Conservation (phyloP, 768 basidiomycete species). For the Ramaria rubella region DNA sequence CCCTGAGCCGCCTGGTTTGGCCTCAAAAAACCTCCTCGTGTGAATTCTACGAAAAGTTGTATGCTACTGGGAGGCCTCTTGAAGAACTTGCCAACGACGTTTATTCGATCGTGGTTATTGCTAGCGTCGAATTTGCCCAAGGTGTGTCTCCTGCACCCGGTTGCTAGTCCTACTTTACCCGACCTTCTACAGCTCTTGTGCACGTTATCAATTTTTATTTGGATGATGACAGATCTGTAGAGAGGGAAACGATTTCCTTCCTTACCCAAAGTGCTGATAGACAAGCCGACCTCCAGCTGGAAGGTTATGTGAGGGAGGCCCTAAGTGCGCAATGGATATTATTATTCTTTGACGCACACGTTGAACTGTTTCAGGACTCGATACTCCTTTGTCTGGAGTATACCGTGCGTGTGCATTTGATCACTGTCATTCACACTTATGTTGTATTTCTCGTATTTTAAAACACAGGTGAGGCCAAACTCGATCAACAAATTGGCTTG, state of each 20-base stretch:
- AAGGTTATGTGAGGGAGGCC: slow-evolving; percentile 40
- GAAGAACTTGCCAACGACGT: slow-evolving; percentile 41
- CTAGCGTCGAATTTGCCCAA: slow-evolving; percentile 62
- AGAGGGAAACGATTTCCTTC: slow-evolving; percentile 16
- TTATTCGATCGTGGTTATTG: slow-evolving; percentile 50
- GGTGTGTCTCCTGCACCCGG: slow-evolving; percentile 32
- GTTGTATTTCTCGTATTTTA: slow-evolving; percentile 30
- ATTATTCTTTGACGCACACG: neutral
- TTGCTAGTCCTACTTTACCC: slow-evolving; percentile 21
- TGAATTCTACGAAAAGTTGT: slow-evolving; percentile 11
- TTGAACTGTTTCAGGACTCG: neutral
- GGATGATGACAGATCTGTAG: slow-evolving; percentile 19
- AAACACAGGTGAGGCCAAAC: slow-evolving; percentile 30
- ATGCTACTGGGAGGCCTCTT: slow-evolving; percentile 18
- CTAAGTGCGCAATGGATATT: slow-evolving; percentile 31
- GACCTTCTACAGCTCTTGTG: slow-evolving; percentile 50
- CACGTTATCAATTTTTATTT: slow-evolving; percentile 59
- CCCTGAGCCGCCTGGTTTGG: slow-evolving; percentile 2
- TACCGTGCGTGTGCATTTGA: neutral
- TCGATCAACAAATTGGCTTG: slow-evolving; percentile 22
- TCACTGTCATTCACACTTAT: slow-evolving; percentile 5
- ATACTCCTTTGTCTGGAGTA: neutral
- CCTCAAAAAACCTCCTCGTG: slow-evolving; percentile 12
- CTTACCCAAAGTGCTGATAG: slow-evolving; percentile 8
- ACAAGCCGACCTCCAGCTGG: slow-evolving; percentile 8